Evolutionary conservation across 2,329 filamentous ascomycete species (phyloP).

Genomic region (Nothopassalora personata): DNA sequence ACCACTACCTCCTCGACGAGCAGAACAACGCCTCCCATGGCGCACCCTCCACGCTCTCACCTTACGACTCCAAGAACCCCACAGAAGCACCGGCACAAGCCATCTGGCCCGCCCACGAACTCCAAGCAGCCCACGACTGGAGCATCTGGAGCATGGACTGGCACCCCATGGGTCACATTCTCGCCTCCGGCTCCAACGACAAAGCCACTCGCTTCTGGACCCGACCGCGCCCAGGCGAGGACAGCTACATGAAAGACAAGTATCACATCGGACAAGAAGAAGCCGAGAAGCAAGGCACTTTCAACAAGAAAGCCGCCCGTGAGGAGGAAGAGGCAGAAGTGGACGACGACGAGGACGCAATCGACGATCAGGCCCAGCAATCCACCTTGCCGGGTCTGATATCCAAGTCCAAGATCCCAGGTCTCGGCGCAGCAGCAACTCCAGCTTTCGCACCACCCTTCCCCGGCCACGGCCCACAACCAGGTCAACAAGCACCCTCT

Average conservation of each 20-base stretch:
- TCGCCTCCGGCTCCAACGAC: conserved; percentile 94
- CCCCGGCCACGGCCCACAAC: conserved; percentile 21
- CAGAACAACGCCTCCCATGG: conserved; percentile 72
- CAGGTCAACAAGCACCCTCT: conserved; percentile 28
- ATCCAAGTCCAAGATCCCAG: conserved; percentile 40
- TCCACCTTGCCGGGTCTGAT: conserved; percentile 10
- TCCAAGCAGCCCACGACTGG: conserved; percentile 86
- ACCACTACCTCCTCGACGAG: conserved; percentile 94
- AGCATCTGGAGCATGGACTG: conserved; percentile 97
- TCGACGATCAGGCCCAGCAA: conserved; percentile 75
- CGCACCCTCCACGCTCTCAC: conserved; percentile 65
- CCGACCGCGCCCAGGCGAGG: conserved; percentile 78
- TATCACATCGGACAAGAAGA: conserved; percentile 94
- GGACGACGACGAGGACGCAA: conserved; percentile 86
- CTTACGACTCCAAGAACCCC: conserved; percentile 80
- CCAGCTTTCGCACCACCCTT: conserved; percentile 5
- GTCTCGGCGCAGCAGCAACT: conserved; percentile 37
- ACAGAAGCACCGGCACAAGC: conserved; percentile 75
- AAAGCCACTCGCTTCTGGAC: conserved; percentile 97
- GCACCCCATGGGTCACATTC: conserved; percentile 92
- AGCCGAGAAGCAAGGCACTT: conserved; percentile 91
- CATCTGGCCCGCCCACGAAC: conserved; percentile 84
- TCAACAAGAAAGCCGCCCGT: conserved; percentile 75
- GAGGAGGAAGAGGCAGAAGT: conserved; percentile 92
- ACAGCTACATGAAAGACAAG: conserved; percentile 77